phyloP scores from a whole-genome alignment of 192 early-diverging fungal species.

The Coemansia aciculifera region DNA sequence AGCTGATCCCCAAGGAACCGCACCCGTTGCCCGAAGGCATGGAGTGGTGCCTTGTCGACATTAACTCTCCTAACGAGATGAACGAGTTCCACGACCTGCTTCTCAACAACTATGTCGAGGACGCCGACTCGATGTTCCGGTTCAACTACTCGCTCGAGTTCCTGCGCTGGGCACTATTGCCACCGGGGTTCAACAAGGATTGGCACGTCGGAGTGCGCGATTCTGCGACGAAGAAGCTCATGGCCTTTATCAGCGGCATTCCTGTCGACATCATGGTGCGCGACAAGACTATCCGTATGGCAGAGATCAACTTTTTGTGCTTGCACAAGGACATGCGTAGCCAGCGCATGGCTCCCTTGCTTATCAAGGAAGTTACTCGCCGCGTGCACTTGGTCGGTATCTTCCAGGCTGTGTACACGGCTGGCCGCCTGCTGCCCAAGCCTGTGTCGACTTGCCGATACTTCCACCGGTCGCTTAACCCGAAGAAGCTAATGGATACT shows the following conservation, averaged over 20 bases:
- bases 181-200: conserved; percentile 82
- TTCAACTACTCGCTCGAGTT: conserved; percentile 95
- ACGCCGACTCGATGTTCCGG: conserved; percentile 92
- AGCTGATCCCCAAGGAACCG: conserved; percentile 80
- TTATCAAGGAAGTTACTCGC: conserved; percentile 97
- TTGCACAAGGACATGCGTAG: conserved; percentile 93
- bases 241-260: conserved; percentile 95
- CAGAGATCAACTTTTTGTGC: conserved; percentile 98
- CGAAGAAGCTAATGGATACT: conserved; percentile 91
- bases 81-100: conserved; percentile 91
- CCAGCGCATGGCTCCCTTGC: conserved; percentile 91
- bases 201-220: conserved; percentile 95
- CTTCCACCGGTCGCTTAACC: conserved; percentile 92
- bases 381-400: conserved; percentile 87
- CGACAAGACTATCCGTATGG: conserved; percentile 65
- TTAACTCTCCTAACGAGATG: conserved; percentile 69
- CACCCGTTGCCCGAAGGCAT: conserved; percentile 86
- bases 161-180: conserved; percentile 92
- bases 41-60: conserved; percentile 84
- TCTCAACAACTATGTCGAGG: conserved; percentile 95
- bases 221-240: conserved; percentile 69
- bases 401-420: conserved; percentile 98
- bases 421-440: conserved; percentile 86
- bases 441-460: conserved; percentile 83
- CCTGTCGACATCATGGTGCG: conserved; percentile 79